Evolutionary conservation across 202 grass and related monocot species (phyloP), one percentile per base, ranked within the genome.

Genomic region (Saccharum hybrid): DNA sequence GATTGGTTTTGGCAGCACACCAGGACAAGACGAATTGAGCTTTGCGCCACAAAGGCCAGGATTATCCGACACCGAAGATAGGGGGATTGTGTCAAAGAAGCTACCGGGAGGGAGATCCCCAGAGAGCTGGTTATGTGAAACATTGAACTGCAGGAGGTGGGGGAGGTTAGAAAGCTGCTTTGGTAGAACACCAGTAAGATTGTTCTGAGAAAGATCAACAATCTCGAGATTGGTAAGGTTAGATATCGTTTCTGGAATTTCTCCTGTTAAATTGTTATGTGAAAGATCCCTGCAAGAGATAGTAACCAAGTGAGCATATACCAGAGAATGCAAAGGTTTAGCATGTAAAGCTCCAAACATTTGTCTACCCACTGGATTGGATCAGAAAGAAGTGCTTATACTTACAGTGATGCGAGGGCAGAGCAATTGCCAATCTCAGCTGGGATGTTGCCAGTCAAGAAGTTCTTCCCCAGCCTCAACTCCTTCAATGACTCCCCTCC

Each of bases 1-100:
- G 66, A 99, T 92, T 82, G 96, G 96, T 88, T 98, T 99, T 40
- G 96, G 96, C 38, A 99, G 82, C 56, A 96, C 86, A 23, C 86
- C 85, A 52, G 89, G 82, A 52, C 96, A 99, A 83, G 93, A 90
- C 10, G 88, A 91, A 43, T 96, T 96, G 73, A 99, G 91, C 51
- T 89, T 83, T 71, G 93, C 88, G 39, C 96, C 96, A 30, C 96
- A 99, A 26, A 99, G 79, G 51, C 86, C 89, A 71, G 96, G 91
- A 60, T 99, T 99, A 54, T 89, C 93, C 6, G 84, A 84, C 51
- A 99, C 74, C 3, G 89, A 96, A 66, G 96, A 99, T 73, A 83
- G 6, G 72, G 93, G 75, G 23, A 99, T 99, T 13, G 91, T 88
- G 42, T 99, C 86, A 77, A 99, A 99, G 82, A 99, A 96, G 57